Evolutionary conservation across 1,284 basidiomycete species (phyloP).

Genomic region (Ustilago curta): DNA sequence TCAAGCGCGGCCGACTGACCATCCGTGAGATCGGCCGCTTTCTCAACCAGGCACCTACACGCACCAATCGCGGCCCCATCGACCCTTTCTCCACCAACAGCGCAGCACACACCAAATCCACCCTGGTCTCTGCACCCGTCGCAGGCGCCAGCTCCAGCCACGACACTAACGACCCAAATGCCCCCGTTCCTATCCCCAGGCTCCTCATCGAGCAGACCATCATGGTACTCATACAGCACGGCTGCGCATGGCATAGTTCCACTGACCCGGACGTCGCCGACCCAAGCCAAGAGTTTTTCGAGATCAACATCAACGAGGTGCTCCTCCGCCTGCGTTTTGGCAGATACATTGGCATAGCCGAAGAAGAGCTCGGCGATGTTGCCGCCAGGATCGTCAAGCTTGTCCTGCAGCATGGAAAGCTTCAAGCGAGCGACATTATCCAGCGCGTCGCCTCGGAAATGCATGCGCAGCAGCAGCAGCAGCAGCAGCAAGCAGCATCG

Average conservation of each 20-base stretch:
- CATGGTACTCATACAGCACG: slow-evolving; percentile 89
- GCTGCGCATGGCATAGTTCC: slow-evolving; percentile 72
- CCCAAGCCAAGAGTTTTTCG: slow-evolving; percentile 67
- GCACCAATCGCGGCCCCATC: slow-evolving; percentile 36
- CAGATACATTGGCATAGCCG: slow-evolving; percentile 81
- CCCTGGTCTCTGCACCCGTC: slow-evolving; percentile 32
- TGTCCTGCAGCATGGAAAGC: slow-evolving; percentile 86
- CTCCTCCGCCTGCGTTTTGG: slow-evolving; percentile 68
- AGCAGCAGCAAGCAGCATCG: slow-evolving; percentile 3
- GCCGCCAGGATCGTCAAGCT: slow-evolving; percentile 71
- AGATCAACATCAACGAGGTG: slow-evolving; percentile 70
- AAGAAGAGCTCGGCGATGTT: slow-evolving; percentile 75
- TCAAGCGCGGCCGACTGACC: slow-evolving; percentile 84
- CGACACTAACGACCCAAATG: slow-evolving; percentile 72
- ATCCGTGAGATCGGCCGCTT: slow-evolving; percentile 72
- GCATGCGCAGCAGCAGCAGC: slow-evolving; percentile 18
- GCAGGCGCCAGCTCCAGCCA: slow-evolving; percentile 43
- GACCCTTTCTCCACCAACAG: slow-evolving; percentile 35
- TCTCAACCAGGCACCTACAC: slow-evolving; percentile 48
- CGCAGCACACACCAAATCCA: slow-evolving; percentile 27
- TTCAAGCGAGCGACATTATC: slow-evolving; percentile 80
- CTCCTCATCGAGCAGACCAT: slow-evolving; percentile 80
- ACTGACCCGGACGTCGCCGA: slow-evolving; percentile 44
- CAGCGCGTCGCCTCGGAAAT: slow-evolving; percentile 71
- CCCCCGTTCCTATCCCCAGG: slow-evolving; percentile 74